Percentiles rank a stretch among this genome's conserved stretches.
phyloP scores from a whole-genome alignment of 305 asterid species.

The Fraxinus ornus region DNA sequence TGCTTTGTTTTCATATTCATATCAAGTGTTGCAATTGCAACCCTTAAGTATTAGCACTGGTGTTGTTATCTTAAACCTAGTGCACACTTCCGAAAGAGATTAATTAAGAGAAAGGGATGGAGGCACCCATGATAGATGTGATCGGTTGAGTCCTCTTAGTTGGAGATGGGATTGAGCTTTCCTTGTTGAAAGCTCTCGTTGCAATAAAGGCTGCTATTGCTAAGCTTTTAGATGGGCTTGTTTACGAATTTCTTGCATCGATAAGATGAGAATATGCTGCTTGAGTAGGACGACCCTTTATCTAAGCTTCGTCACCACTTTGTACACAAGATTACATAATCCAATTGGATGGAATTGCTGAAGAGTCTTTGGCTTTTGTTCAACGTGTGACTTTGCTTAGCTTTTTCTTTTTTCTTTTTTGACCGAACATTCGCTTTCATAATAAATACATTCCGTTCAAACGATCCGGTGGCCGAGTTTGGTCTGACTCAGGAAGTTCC shows the following conservation, averaged over 20 bases:
- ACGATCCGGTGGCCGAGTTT: not conserved
- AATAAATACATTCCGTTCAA: not conserved
- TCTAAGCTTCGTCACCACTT: not conserved
- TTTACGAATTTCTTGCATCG: no score
- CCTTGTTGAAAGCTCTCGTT: no score
- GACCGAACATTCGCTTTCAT: not conserved
- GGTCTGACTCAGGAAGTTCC: not conserved
- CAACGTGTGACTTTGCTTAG: not conserved
- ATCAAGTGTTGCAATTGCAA: not conserved
- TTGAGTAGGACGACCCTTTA: not conserved
- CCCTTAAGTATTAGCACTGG: not conserved
- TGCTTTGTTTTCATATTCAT: not conserved
- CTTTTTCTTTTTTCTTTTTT: not conserved
- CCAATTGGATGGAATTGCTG: not conserved
- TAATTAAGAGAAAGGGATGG: not conserved
- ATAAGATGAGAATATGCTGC: no score
- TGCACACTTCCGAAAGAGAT: not conserved
- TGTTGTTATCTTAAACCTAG: not conserved
- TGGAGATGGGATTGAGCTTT: not conserved
- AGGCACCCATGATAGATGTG: not conserved
- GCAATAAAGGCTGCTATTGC: not conserved
- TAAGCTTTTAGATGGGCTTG: not conserved
- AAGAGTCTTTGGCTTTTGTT: not conserved
- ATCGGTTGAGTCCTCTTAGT: not conserved
- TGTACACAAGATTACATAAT: not conserved